Percentiles rank a stretch among this genome's conserved stretches.
These are phyloP conservation scores for Nothophytophthora sp. DNA, from an alignment of 352 stramenopile genomes.

Conservation along the genomic window DNA sequence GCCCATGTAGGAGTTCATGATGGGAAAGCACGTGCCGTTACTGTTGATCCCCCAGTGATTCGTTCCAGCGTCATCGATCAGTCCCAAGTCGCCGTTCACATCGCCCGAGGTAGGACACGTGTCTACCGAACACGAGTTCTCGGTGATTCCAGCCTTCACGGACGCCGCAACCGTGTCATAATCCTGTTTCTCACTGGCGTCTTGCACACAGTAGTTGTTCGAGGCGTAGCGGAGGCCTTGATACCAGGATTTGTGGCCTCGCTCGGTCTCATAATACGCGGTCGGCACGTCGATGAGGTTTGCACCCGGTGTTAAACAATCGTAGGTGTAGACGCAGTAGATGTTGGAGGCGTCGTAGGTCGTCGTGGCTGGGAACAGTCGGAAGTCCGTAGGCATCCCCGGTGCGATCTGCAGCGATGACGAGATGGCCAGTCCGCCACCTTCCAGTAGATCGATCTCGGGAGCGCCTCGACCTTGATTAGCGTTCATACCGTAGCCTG, in stretches of 20 bases:
- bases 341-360: conserved; percentile 11
- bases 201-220: conserved; percentile 34
- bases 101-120: conserved; percentile 35
- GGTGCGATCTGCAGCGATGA: conserved; percentile 84
- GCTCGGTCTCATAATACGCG: conserved; percentile 17
- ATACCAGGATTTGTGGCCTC: conserved; percentile 42
- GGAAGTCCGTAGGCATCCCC: conserved; percentile 47
- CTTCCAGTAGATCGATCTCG: conserved; percentile 94
- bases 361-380: conserved; percentile 18
- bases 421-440: conserved; percentile 57
- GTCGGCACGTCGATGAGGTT: conserved; percentile 40
- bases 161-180: conserved; percentile 21
- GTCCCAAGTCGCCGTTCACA: conserved; percentile 31
- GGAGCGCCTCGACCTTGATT: conserved; percentile 85
- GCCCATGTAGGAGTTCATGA: conserved; percentile 63
- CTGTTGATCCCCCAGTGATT: conserved; percentile 43
- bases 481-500: conserved; percentile 90
- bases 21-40: conserved; percentile 55
- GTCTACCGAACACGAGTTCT: conserved; percentile 24
- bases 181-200: conserved; percentile 14
- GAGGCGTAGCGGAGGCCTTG: conserved; percentile 40
- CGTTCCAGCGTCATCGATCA: conserved; percentile 11
- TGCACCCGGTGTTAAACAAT: conserved; percentile 22
- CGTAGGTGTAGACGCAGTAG: conserved; percentile 34
- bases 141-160: conserved; percentile 25